Base-by-base conservation (phyloP, 352 stramenopile species). In the Phytopythium vexans region DNA sequence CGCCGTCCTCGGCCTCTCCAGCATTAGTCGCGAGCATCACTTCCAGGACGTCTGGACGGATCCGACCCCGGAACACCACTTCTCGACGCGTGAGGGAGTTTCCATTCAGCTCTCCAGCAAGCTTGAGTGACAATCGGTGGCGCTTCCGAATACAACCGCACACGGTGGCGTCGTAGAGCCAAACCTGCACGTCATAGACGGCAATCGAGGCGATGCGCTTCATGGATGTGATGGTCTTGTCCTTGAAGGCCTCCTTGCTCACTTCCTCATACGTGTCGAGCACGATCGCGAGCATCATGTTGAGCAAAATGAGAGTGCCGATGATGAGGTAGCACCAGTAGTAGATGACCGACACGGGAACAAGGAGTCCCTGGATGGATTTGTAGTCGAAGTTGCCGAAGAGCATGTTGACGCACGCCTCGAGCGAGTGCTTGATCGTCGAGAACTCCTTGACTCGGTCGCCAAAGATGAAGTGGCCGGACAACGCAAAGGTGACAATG, bases 241-340 rank as follows among this genome's bases (percentile, higher is more conserved):
- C 56, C 14, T 66, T 64, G 11, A 70, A 63, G 33, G 58, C 67
- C 48, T 75, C 64, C 7, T 65, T 64, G 21, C 56, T 80, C 41
- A 81, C 73, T 33, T 82, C 67, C 2, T 57, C 65, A 53, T 83
- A 90, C 16, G 72, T 66, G 41, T 81, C 71, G 38, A 85, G 58
- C 7, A 85, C 71, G 47, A 85, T 85, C 37, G 71, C 74, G 27
- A 85, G 69, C 65, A 85, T 81, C 58, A 85, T 80, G 59, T 82
- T 85, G 56, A 85, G 73, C 44, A 85, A 53, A 42, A 85, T 62
- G 46, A 85, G 69, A 45, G 65, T 72, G 41, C 82, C 68, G 7
- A 82, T 56, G 52, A 85, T 45, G 66, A 85, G 77, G 58, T 78
- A 79, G 7, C 45, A 42, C 74, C 74, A 82, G 64, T 86, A 86